These are phyloP conservation scores for Ophiostoma australiae DNA, from an alignment of 2,329 filamentous ascomycete genomes.

Conservation along the genomic window DNA sequence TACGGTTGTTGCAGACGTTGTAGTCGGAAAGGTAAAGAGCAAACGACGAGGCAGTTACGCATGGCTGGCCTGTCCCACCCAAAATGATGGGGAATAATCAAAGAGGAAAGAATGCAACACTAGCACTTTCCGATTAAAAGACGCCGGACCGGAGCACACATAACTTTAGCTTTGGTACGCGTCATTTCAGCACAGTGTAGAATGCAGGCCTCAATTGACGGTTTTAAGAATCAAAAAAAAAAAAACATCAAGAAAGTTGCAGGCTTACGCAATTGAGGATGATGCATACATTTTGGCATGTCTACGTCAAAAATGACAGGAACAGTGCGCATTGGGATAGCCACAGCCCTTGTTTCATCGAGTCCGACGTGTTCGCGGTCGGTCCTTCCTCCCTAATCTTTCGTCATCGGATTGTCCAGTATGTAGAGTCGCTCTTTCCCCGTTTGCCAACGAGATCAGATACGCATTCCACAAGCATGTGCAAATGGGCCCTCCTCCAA, in stretches of 20 bases:
- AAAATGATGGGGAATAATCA: not conserved
- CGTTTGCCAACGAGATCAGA: not conserved
- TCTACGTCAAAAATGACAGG: not conserved
- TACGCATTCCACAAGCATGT: not conserved
- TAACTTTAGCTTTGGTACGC: not conserved
- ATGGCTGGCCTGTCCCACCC: conserved; percentile 11
- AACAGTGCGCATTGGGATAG: not conserved
- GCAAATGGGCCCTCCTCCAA: not conserved
- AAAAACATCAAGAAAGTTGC: not conserved
- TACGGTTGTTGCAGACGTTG: not conserved
- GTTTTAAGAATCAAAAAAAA: not conserved
- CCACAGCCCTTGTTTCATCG: not conserved
- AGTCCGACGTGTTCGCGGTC: not conserved
- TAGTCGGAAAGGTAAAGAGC: not conserved
- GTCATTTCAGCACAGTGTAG: not conserved
- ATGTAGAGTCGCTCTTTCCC: conserved; percentile 2
- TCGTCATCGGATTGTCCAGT: not conserved
- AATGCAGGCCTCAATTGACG: not conserved
- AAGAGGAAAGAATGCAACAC: conserved; percentile 12
- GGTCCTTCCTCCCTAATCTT: not conserved
- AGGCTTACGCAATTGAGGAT: not conserved
- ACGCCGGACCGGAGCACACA: conserved; percentile 2
- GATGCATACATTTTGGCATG: not conserved
- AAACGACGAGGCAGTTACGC: conserved; percentile 9
- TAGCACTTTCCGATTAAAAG: not conserved